Evolutionary conservation across 2,329 filamentous ascomycete species (phyloP), one percentile per base, ranked within the genome.

Genomic region (Coniosporium tulheliwenetii): DNA sequence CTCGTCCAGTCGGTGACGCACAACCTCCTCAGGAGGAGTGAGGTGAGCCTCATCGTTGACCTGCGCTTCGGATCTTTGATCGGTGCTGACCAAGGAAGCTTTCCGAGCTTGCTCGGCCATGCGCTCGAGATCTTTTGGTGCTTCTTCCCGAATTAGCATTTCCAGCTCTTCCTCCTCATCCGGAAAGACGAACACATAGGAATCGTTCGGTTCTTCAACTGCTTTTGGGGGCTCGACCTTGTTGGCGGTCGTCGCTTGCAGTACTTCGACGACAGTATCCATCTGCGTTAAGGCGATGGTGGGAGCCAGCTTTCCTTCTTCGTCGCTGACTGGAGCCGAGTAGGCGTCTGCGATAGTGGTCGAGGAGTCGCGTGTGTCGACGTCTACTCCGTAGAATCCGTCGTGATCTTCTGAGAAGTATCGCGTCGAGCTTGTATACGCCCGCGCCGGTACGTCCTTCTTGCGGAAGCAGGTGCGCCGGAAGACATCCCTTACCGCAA

Each of bases 91-190:
- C 8, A 12, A 8, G 13, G 10, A 10, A 33, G 3, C 8, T 33
- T 10, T 33, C 32, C 32, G 32, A 26, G 19, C 19, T 7, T 7
- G 19, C 3, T 26, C 19, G 19, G 19, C 19, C 19, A 26, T 26
- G 3, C 19, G 19, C 19, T 26, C 19, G 7, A 26, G 19, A 7
- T 26, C 19, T 7, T 7, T 26, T 7, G 19, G 19, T 7, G 19
- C 19, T 26, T 40, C 39, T 29, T 40, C 39, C 29, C 35, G 14
- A 13, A 40, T 40, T 5, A 40, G 9, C 14, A 5, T 5, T 30
- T 40, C 31, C 5, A 40, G 39, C 14, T 40, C 39, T 7, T 40
- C 30, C 8, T 40, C 39, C 29, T 36, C 39, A 29, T 40, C 39
- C 26, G 30, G 14, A 35, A 36, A 12, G 16, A 15, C 19, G 32